A percentile compares a stretch with the other conserved stretches of the same genome.
phyloP scores from a whole-genome alignment of 1,284 basidiomycete species.

The Amylostereum chailletii region DNA sequence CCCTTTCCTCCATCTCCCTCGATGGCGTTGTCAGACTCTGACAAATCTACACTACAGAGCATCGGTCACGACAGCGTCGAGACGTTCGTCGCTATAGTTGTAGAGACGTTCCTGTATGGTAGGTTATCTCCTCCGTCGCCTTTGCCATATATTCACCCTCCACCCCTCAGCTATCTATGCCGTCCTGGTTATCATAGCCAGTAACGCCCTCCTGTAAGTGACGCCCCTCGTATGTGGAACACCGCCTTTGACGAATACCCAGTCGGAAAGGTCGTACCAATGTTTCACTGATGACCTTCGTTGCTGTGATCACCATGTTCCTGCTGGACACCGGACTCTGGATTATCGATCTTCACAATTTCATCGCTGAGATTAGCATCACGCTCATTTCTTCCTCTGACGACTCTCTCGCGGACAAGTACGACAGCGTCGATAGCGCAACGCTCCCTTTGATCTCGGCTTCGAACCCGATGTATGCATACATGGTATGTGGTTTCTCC shows the following conservation, averaged over 20 bases:
- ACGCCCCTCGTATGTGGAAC: background rate
- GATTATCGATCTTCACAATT: constrained; percentile 11
- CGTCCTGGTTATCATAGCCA: background rate
- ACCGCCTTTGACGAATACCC: background rate
- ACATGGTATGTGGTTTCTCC: no score
- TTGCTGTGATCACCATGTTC: constrained; percentile 10
- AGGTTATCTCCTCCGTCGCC: background rate
- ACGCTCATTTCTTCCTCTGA: constrained; percentile 2
- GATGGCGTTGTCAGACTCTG: background rate
- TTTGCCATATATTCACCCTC: background rate
- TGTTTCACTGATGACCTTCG: constrained; percentile 5
- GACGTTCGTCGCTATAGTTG: background rate
- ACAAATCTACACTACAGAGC: background rate
- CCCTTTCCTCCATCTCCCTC: no score
- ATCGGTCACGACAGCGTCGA: background rate
- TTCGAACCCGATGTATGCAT: no score
- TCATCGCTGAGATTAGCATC: constrained; percentile 5
- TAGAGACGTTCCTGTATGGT: background rate
- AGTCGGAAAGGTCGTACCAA: constrained; percentile 2
- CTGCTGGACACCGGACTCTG: constrained; percentile 8
- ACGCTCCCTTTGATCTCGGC: no score
- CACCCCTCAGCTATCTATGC: background rate
- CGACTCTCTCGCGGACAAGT: constrained; percentile 4
- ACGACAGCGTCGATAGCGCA: background rate
- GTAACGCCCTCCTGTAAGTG: background rate